Evolutionary conservation across 495 filamentous ascomycete genomes (phyloP).

Genomic region (Saxophila tyrrhenica): DNA sequence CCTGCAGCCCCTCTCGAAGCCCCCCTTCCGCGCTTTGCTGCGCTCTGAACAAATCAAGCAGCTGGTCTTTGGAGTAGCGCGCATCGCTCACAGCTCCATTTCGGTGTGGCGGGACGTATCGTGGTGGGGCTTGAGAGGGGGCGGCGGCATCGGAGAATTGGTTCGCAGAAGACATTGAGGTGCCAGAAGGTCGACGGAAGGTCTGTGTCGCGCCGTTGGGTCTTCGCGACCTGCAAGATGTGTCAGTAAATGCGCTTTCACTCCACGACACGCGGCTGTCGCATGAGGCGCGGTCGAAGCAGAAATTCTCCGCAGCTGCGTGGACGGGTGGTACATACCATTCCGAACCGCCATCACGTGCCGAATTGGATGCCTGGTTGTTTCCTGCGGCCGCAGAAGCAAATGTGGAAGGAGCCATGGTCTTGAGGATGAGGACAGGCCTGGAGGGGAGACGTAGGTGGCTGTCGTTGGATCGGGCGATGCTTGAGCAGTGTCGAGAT

Average conservation of each 20-base stretch:
- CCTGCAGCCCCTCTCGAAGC: slow-evolving; percentile 51
- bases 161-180: slow-evolving; percentile 30
- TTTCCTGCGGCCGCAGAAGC: slow-evolving; percentile 32
- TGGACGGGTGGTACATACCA: slow-evolving; percentile 22
- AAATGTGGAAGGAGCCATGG: slow-evolving; percentile 32
- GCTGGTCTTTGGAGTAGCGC: slow-evolving; percentile 73
- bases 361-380: slow-evolving; percentile 17
- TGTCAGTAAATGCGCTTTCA: not conserved
- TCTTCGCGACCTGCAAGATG: slow-evolving; percentile 46
- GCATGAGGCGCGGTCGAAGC: not conserved
- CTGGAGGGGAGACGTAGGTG: not conserved
- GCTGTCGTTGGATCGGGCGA: not conserved
- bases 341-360: slow-evolving; percentile 27
- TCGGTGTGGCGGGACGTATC: slow-evolving; percentile 52
- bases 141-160: slow-evolving; percentile 23
- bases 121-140: slow-evolving; percentile 35
- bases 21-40: slow-evolving; percentile 43
- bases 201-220: slow-evolving; percentile 75
- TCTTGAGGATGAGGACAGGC: too few species aligned
- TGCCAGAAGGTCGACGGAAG: slow-evolving; percentile 70
- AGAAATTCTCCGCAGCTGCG: not conserved
- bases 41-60: slow-evolving; percentile 61
- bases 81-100: slow-evolving; percentile 44
- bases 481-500: too few species aligned
- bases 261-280: not conserved